Conservation (phyloP, 306 rosid genomes). For the Cucurbita ficifolia region DNA sequence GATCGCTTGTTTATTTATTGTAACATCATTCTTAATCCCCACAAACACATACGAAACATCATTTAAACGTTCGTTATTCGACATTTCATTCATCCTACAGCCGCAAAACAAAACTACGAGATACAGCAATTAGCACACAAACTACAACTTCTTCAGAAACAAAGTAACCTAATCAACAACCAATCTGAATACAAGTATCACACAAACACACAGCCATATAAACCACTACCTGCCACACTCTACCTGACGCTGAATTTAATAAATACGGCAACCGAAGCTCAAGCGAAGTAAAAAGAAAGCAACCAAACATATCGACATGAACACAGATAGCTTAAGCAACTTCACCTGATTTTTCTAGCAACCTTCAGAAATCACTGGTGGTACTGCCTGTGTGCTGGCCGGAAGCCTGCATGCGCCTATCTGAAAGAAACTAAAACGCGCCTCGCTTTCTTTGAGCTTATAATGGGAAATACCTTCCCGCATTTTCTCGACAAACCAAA, state of each 20-base stretch:
- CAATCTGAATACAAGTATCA: neutral
- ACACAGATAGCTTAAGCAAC: neutral
- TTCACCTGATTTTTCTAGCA: neutral
- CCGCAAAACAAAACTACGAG: neutral
- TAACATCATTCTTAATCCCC: neutral
- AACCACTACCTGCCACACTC: neutral
- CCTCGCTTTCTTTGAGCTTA: neutral
- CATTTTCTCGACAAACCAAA: slow-evolving; percentile 2
- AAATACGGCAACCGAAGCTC: neutral
- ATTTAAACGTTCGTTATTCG: neutral
- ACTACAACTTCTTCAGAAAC: neutral
- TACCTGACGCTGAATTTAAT: neutral
- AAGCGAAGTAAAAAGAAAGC: neutral
- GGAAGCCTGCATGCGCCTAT: neutral
- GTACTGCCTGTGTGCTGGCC: no score
- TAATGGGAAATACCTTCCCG: neutral
- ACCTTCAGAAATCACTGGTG: neutral
- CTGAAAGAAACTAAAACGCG: neutral
- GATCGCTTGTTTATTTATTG: neutral
- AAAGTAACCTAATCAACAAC: neutral
- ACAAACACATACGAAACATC: neutral
- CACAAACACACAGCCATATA: neutral
- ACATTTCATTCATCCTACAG: neutral
- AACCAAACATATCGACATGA: neutral
- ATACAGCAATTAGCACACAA: neutral